Conservation (phyloP, 1,139 yeast species). For the Yamadazyma siamensis region DNA sequence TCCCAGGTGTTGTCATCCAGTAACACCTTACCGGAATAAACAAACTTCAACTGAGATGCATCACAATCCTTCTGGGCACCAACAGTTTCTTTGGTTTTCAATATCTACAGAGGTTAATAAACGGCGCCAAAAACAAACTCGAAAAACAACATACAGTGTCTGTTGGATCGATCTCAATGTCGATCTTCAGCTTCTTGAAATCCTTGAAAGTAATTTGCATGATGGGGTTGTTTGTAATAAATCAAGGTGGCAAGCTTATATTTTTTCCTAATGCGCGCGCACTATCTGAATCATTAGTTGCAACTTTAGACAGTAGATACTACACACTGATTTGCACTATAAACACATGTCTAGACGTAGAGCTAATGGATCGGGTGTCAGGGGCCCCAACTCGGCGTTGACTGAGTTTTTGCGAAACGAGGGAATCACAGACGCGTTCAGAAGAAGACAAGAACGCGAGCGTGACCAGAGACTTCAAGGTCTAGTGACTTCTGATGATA, state of each 20-base stretch:
- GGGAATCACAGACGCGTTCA: slow-evolving; percentile 83
- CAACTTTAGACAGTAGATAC: slow-evolving; percentile 5
- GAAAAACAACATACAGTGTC: slow-evolving; percentile 53
- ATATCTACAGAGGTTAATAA: slow-evolving; percentile 36
- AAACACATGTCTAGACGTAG: slow-evolving; percentile 19
- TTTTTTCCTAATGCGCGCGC: too few relatives aligned
- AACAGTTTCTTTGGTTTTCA: slow-evolving; percentile 68
- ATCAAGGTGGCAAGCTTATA: too few relatives aligned
- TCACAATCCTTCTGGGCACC: slow-evolving; percentile 71
- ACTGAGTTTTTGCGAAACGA: slow-evolving; percentile 74
- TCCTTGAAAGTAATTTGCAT: slow-evolving; percentile 89
- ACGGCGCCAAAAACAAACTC: neutral
- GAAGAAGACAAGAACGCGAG: slow-evolving; percentile 49
- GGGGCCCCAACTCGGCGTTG: slow-evolving; percentile 78
- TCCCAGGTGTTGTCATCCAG: slow-evolving; percentile 78
- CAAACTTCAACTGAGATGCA: slow-evolving; percentile 76
- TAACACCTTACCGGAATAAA: slow-evolving; percentile 87
- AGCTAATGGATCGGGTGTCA: slow-evolving; percentile 35
- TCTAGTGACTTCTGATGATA: neutral
- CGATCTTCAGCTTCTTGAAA: slow-evolving; percentile 85
- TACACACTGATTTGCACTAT: neutral
- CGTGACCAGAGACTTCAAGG: slow-evolving; percentile 2
- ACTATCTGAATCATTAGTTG: too few relatives aligned
- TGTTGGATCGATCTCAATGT: slow-evolving; percentile 68
- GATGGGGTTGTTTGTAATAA: too few relatives aligned